A percentile compares a stretch with the other conserved stretches of the same genome.
phyloP scores from a whole-genome alignment of 768 basidiomycete genomes.

The Pisolithus albus region DNA sequence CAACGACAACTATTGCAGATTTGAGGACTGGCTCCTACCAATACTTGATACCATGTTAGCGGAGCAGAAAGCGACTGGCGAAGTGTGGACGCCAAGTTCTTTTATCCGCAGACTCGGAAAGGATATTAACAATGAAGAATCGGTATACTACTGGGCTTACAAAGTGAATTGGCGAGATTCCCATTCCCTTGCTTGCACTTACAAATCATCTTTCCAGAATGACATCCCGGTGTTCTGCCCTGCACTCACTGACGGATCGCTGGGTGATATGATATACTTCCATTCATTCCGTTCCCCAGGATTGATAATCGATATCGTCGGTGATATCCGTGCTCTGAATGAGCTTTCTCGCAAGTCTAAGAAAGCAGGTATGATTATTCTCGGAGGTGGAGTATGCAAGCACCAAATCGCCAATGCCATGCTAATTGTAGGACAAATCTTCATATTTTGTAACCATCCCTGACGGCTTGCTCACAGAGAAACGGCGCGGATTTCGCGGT shows the following conservation, averaged over 20 bases:
- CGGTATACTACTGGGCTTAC: conserved; percentile 98
- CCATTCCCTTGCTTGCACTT: conserved; percentile 8
- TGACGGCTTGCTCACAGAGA: conserved; percentile 44
- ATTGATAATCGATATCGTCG: conserved; percentile 86
- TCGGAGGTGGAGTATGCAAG: conserved; percentile 98
- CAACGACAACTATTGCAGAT: conserved; percentile 98
- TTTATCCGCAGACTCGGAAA: conserved; percentile 93
- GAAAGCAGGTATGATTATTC: conserved; percentile 96
- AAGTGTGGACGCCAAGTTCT: conserved; percentile 87
- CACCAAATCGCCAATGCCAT: conserved; percentile 99
- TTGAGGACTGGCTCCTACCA: conserved; percentile 98
- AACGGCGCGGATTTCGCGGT: conserved; percentile 98
- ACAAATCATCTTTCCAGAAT: conserved; percentile 54
- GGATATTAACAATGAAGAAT: conserved; percentile 95
- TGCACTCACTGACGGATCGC: conserved; percentile 93
- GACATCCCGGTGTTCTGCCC: conserved; percentile 98
- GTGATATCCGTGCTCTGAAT: conserved; percentile 88
- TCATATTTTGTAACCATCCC: neutral
- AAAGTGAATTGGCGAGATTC: conserved; percentile 59
- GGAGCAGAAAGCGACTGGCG: conserved; percentile 69
- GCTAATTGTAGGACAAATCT: conserved; percentile 71
- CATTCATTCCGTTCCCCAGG: conserved; percentile 88
- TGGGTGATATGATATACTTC: conserved; percentile 99
- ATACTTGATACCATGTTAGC: conserved; percentile 85
- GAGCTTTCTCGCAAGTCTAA: conserved; percentile 80